Evolutionary conservation across 192 early-diverging fungal species (phyloP).

Genomic region (Jimgerdemannia lactiflua): DNA sequence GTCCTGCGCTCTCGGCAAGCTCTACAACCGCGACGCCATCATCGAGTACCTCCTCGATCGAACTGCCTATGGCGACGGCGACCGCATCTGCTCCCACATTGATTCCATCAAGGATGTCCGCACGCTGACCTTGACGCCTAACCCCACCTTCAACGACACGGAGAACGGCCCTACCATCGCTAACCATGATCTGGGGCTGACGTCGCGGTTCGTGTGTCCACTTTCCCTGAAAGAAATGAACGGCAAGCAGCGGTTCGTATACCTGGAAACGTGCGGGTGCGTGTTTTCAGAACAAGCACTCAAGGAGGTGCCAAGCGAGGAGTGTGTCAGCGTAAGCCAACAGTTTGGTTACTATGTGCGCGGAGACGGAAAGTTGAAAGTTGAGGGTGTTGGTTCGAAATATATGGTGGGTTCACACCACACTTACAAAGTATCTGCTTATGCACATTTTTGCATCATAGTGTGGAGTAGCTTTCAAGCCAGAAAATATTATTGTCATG

Average conservation of each 20-base stretch:
- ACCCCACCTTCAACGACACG: constrained; percentile 49
- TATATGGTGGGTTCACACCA: neutral
- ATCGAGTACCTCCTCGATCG: constrained; percentile 73
- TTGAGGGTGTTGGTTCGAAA: neutral
- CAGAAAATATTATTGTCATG: constrained; percentile 61
- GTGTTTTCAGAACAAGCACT: constrained; percentile 77
- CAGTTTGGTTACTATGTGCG: neutral
- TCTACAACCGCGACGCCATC: constrained; percentile 83
- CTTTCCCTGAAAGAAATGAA: constrained; percentile 86
- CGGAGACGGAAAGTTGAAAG: neutral
- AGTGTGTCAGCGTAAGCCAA: constrained; percentile 57
- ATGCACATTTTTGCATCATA: constrained; percentile 11
- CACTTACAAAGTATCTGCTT: no score
- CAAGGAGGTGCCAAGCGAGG: constrained; percentile 59
- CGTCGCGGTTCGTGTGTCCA: constrained; percentile 69
- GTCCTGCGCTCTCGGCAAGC: constrained; percentile 64
- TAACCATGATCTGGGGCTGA: constrained; percentile 49
- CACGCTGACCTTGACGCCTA: constrained; percentile 63
- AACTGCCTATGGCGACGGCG: constrained; percentile 73
- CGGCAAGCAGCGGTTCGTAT: constrained; percentile 68
- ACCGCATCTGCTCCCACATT: constrained; percentile 72
- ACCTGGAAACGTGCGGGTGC: constrained; percentile 70
- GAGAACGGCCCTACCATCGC: constrained; percentile 40
- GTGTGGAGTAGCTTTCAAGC: constrained; percentile 61
- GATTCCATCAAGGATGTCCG: constrained; percentile 68